Base-by-base conservation (phyloP, 768 basidiomycete genomes). In the Heimioporus sp. region DNA sequence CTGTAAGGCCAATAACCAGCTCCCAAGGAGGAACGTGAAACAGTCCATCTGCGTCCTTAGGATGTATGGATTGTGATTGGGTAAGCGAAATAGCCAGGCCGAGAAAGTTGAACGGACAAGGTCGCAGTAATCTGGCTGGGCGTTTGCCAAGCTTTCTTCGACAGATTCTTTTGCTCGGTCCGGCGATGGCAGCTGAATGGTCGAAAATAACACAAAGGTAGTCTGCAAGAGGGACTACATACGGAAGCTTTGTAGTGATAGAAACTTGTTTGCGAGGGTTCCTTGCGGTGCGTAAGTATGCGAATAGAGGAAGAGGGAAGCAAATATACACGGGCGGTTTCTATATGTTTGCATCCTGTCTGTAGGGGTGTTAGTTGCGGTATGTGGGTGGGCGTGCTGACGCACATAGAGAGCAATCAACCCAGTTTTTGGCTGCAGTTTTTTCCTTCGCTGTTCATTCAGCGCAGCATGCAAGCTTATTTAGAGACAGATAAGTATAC, bases 191-290 rank as follows among this genome's bases (percentile, higher is more conserved):
- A 58, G 37, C 41, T 44, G 34, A 37, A 10, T 44, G 34, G 31
- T 21, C 28, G 30, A 8, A 40, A 28, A 38, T 19, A n/a, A n/a
- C 21, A 46, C 21, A 13, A 17, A 8, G 36, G 31, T 8, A 10
- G n/a, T 32, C 12, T 11, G 39, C 15, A 31, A 30, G 37, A 20
- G 16, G 32, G 10, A 31, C 19, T 17, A 52, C 46, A 12, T 34
- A 75, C 74, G 66, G 61, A 32, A 80, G 64, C 56, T 82, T 82
- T 16, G 80, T 81, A 8, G 78, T 79, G 11, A 82, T 56, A 61
- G 73, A 81, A 34, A 81, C 65, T 30, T 77, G 70, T 21, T 63
- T 64, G 39, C 78, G 70, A 5, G 77, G 73, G 77, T 82, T 44
- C 54, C 48, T 47, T 54, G 10, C 30, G 32, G 32, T 15, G 5